phyloP scores from a whole-genome alignment of 768 basidiomycete genomes.

The Imleria badia region DNA sequence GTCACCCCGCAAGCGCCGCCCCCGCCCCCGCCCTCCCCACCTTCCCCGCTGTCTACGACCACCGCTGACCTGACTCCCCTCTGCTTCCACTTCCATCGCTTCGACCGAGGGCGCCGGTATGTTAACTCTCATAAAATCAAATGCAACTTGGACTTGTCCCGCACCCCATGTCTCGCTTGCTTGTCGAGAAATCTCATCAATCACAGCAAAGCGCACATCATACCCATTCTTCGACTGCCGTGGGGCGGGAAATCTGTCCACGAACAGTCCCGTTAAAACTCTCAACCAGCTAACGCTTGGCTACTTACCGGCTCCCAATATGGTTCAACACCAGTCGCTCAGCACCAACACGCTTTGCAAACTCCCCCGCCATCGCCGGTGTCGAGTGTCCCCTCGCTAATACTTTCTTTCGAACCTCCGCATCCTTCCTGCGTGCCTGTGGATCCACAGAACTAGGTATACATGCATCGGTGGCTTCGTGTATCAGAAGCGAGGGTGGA shows the following conservation, averaged over 20 bases:
- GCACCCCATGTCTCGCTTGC: slow-evolving; percentile 60
- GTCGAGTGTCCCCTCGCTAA: slow-evolving; percentile 76
- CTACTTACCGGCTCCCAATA: slow-evolving; percentile 61
- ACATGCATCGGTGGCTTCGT: slow-evolving; percentile 79
- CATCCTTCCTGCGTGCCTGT: slow-evolving; percentile 41
- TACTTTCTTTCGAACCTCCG: slow-evolving; percentile 47
- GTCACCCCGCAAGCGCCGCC: slow-evolving; percentile 2
- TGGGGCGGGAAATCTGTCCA: slow-evolving; percentile 53
- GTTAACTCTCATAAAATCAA: slow-evolving; percentile 52
- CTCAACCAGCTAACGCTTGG: not conserved
- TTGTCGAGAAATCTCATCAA: slow-evolving; percentile 60
- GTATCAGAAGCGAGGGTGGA: slow-evolving; percentile 68
- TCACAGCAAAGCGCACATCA: slow-evolving; percentile 41
- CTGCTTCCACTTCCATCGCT: not conserved
- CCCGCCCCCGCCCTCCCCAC: not conserved
- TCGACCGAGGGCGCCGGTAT: slow-evolving; percentile 29
- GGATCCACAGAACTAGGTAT: slow-evolving; percentile 58
- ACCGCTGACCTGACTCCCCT: too few species aligned
- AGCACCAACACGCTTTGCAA: slow-evolving; percentile 63
- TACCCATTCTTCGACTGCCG: slow-evolving; percentile 31
- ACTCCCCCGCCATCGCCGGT: slow-evolving; percentile 73
- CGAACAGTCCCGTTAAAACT: not conserved
- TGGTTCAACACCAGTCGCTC: slow-evolving; percentile 72
- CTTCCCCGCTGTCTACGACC: not conserved
- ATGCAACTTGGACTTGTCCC: slow-evolving; percentile 50